These are phyloP conservation scores for Aspergillus avenaceus DNA, from an alignment of 495 filamentous ascomycete genomes.

Conservation along the genomic window DNA sequence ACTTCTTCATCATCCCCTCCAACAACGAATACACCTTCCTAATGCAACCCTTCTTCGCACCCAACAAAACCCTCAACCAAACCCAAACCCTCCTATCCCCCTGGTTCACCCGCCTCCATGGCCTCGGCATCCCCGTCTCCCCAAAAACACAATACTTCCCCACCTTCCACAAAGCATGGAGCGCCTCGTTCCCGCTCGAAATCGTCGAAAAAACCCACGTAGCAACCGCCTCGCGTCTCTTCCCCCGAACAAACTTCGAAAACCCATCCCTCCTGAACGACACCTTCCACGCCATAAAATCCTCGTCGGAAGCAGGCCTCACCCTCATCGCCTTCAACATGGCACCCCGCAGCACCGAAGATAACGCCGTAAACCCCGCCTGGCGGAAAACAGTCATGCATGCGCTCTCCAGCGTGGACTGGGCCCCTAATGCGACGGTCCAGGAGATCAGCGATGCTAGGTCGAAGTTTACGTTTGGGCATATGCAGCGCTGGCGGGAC, in stretches of 20 bases:
- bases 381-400: conserved; percentile 52
- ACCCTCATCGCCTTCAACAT: conserved; percentile 48
- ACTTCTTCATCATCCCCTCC: conserved; percentile 36
- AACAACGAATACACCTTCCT: conserved; percentile 23
- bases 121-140: conserved; percentile 29
- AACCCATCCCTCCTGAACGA: conserved; percentile 29
- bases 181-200: conserved; percentile 45
- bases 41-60: conserved; percentile 46
- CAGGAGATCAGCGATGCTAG: conserved; percentile 14
- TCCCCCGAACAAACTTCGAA: conserved; percentile 46
- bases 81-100: conserved; percentile 41
- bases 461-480: conserved; percentile 28
- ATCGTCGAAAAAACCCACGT: conserved; percentile 34
- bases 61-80: conserved; percentile 44
- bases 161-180: conserved; percentile 45
- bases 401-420: conserved; percentile 37
- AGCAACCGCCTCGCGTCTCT: conserved; percentile 45
- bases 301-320: conserved; percentile 39
- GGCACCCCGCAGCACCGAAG: conserved; percentile 17
- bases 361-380: conserved; percentile 50
- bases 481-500: conserved; percentile 49
- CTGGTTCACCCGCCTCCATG: conserved; percentile 36
- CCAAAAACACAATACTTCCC: conserved; percentile 48
- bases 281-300: conserved; percentile 41
- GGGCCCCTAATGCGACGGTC: conserved; percentile 15